Conservation (phyloP, 352 stramenopile species). For the Blastocystis sp. region DNA sequence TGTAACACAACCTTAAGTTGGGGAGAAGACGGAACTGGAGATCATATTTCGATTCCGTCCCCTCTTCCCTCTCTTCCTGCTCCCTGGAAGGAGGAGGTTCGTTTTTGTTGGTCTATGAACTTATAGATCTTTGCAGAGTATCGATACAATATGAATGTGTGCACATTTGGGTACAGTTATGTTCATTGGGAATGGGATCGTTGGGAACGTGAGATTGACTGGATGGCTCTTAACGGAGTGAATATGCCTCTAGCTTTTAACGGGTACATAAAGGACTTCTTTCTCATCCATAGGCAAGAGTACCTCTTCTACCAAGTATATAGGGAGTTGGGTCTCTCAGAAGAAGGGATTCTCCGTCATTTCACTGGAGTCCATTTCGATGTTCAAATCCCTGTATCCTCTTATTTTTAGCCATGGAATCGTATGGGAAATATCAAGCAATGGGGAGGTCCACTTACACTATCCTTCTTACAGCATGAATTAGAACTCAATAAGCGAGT, state of each 20-base stretch:
- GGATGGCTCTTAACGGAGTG: slow-evolving; percentile 81
- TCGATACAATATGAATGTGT: slow-evolving; percentile 83
- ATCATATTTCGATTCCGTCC: neutral
- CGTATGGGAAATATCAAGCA: slow-evolving; percentile 80
- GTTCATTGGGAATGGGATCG: slow-evolving; percentile 77
- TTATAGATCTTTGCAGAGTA: slow-evolving; percentile 68
- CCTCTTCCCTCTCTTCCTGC: neutral
- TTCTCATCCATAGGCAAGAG: slow-evolving; percentile 66
- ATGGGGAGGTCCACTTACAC: slow-evolving; percentile 55
- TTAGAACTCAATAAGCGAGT: slow-evolving; percentile 66
- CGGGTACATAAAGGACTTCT: slow-evolving; percentile 67
- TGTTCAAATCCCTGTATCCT: slow-evolving; percentile 67
- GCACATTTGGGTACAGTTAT: slow-evolving; percentile 80
- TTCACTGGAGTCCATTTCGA: slow-evolving; percentile 79
- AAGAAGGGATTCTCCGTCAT: slow-evolving; percentile 75
- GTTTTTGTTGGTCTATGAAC: slow-evolving; percentile 7
- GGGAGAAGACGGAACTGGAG: slow-evolving; percentile 29
- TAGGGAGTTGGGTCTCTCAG: slow-evolving; percentile 73
- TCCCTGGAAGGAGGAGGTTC: slow-evolving; percentile 2
- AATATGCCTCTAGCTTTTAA: slow-evolving; percentile 83
- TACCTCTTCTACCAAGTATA: slow-evolving; percentile 79
- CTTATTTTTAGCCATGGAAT: slow-evolving; percentile 62
- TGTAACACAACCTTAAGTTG: slow-evolving; percentile 28
- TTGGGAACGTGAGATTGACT: slow-evolving; percentile 83
- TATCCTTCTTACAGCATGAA: slow-evolving; percentile 71